Base-by-base conservation (phyloP, 768 basidiomycete genomes). In the Trametes maxima region DNA sequence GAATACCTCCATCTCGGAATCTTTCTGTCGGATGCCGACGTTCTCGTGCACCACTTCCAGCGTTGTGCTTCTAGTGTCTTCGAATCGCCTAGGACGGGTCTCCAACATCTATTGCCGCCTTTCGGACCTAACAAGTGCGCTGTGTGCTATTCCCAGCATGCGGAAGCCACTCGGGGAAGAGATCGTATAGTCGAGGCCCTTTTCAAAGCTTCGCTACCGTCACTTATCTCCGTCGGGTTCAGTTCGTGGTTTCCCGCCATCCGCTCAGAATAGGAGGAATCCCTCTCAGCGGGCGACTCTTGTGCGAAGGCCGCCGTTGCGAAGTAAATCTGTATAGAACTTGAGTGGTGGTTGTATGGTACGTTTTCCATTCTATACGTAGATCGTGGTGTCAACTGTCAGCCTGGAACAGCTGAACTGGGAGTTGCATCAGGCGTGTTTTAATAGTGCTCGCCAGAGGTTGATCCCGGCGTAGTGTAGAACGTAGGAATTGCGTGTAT, bases 1-100 rank as follows among this genome's bases (percentile, higher is more conserved):
- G 70, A 74, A 16, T 71, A 80, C 59, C 77, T 90, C 16, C 81
- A 82, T 64, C 74, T 90, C 21, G 88, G 88, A 0, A 74, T 89
- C 48, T 85, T 84, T 67, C 80, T 90, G 19, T 89, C 87, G 0
- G 77, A 81, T 53, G 79, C 82, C 25, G 73, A 73, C 42, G 70
- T 86, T 57, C 69, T 87, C 19, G 76, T 80, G 56, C 54, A 73
- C 5, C 85, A 86, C 62, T 70, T 82, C 52, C 69, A 68, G 19
- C 66, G 70, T 43, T 60, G 45, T 40, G 50, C 54, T 3, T 16
- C 61, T 13, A 19, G 43, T 16, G 42, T 37, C 17, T 64, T 56
- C 39, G 22, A 44, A 2, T 60, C 57, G 10, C 55, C 53, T 25
- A 47, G 24, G 28, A 49, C 40, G 21, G 57, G 46, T 3, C 21